These are phyloP conservation scores for Salicornia ramosissima DNA, from an alignment of 148 eudicot species.

Conservation along the genomic window DNA sequence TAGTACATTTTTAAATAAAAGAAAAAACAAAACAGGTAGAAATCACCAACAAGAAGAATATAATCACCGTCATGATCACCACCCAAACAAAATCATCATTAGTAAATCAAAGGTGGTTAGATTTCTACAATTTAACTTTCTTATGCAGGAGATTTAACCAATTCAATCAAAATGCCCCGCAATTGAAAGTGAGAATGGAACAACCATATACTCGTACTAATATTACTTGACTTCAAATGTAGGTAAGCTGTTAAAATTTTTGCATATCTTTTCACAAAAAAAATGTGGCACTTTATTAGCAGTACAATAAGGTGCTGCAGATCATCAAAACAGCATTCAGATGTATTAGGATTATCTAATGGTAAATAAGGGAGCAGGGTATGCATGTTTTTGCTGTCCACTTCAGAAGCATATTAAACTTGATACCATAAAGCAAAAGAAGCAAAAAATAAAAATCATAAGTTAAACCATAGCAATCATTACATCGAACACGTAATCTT, in stretches of 20 bases:
- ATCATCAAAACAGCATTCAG: background rate
- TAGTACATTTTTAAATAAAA: background rate
- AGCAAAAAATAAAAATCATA: too few relatives aligned
- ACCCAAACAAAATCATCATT: background rate
- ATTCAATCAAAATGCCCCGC: background rate
- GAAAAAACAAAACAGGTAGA: background rate
- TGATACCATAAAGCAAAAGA: too few relatives aligned
- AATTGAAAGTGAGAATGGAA: background rate
- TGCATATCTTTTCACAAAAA: background rate
- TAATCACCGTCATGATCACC: background rate
- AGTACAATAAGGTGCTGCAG: background rate
- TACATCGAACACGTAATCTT: too few relatives aligned
- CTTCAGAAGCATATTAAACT: too few relatives aligned
- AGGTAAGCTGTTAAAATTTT: background rate
- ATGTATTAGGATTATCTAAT: background rate
- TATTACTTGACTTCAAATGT: background rate
- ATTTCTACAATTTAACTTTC: background rate
- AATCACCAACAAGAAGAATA: background rate
- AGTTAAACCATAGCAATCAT: too few relatives aligned
- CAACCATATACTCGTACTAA: background rate
- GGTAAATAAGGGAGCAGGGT: background rate
- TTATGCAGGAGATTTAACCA: too few relatives aligned
- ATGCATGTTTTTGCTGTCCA: too few relatives aligned
- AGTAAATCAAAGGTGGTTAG: background rate
- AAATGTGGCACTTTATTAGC: background rate